phyloP scores from a whole-genome alignment of 495 filamentous ascomycete genomes.

The Aspergillus saccharolyticus region DNA sequence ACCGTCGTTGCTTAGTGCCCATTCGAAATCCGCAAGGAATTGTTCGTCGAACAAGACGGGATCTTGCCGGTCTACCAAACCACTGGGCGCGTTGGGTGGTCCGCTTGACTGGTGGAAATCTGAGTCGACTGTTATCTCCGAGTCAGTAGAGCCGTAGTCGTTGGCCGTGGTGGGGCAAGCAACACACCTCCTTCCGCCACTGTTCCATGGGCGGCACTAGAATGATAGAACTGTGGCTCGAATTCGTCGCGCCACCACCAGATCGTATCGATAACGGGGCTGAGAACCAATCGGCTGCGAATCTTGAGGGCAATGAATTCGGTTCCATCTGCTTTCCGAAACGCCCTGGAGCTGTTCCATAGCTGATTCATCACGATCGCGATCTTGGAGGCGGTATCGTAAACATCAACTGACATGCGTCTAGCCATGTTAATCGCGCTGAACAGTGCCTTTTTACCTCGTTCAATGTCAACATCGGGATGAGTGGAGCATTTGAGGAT shows the following conservation, averaged over 20 bases:
- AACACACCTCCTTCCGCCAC: conserved; percentile 15
- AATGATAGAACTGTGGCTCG: conserved; percentile 25
- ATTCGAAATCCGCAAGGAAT: conserved; percentile 35
- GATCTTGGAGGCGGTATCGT: conserved; percentile 33
- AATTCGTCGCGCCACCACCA: conserved; percentile 51
- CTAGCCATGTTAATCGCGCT: conserved; percentile 35
- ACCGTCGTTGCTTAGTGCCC: conserved; percentile 32
- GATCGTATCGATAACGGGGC: conserved; percentile 40
- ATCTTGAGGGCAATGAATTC: conserved; percentile 37
- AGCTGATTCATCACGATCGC: conserved; percentile 33
- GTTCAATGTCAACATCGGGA: conserved; percentile 27
- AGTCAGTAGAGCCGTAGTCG: neutral
- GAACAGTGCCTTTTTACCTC: conserved; percentile 31
- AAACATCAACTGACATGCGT: conserved; percentile 34
- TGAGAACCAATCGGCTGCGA: conserved; percentile 37
- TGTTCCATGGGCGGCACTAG: conserved; percentile 12
- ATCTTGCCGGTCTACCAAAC: conserved; percentile 17
- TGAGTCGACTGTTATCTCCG: conserved; percentile 9
- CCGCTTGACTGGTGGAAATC: conserved; percentile 12
- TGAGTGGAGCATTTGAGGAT: conserved; percentile 35
- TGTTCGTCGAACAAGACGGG: conserved; percentile 32
- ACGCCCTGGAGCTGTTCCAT: conserved; percentile 44
- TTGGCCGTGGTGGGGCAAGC: conserved; percentile 1
- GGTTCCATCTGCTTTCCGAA: conserved; percentile 37
- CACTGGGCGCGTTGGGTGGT: neutral